A percentile compares a stretch with the other conserved stretches of the same genome.
These are phyloP conservation scores for Fusarium abutilonis DNA, from an alignment of 2,329 filamentous ascomycete genomes.

Conservation along the genomic window DNA sequence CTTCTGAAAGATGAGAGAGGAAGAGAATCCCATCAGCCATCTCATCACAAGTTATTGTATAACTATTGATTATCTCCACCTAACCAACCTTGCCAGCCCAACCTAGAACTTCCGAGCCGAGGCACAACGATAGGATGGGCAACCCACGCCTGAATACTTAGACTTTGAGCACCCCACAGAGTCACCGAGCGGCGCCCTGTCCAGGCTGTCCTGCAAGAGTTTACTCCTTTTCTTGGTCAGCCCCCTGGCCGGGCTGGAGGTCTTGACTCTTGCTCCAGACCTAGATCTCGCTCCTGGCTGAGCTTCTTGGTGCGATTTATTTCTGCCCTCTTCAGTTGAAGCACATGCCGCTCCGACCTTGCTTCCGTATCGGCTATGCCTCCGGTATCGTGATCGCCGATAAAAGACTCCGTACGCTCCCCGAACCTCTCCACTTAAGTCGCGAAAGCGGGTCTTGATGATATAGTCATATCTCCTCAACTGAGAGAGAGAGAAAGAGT, in stretches of 20 bases:
- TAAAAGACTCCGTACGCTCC: slow-evolving; percentile 15
- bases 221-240: slow-evolving; percentile 2
- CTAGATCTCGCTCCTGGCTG: slow-evolving; percentile 2
- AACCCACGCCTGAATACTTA: slow-evolving; percentile 9
- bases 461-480: background rate
- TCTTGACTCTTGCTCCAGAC: slow-evolving; percentile 8
- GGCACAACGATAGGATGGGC: slow-evolving; percentile 7
- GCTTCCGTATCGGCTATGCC: slow-evolving; percentile 5
- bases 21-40: background rate
- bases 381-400: slow-evolving; percentile 7
- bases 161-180: slow-evolving; percentile 29
- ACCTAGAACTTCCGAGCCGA: slow-evolving; percentile 25
- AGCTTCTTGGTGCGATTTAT: background rate
- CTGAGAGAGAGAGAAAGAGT: slow-evolving; percentile 3
- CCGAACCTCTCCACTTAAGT: slow-evolving; percentile 5
- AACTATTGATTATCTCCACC: slow-evolving; percentile 13
- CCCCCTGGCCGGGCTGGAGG: background rate
- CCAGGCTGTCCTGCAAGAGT: background rate
- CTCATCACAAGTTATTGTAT: background rate
- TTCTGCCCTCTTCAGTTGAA: slow-evolving; percentile 1
- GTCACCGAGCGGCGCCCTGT: slow-evolving; percentile 14
- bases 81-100: background rate
- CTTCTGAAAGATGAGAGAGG: slow-evolving; percentile 10
- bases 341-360: slow-evolving; percentile 2
- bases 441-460: slow-evolving; percentile 4